Evolutionary conservation across 1,284 basidiomycete genomes (phyloP), one percentile per base, ranked within the genome.

Genomic region (Lignosus rhinocerotis): DNA sequence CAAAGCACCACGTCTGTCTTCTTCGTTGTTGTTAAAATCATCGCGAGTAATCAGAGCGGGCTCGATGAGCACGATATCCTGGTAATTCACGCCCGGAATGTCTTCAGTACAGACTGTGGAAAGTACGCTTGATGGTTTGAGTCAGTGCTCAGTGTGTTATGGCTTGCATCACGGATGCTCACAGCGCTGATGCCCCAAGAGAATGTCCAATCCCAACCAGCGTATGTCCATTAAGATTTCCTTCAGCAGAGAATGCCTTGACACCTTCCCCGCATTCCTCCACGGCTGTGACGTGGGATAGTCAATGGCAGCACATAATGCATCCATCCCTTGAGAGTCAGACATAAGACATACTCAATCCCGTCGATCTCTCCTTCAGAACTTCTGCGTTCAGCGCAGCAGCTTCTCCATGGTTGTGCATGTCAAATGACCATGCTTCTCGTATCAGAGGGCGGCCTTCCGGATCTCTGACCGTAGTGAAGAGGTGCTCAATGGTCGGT

Each of bases 391-490:
- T 72, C 39, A 67, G 30, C 4, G 61, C 55, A 3, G 65, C 69
- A 1, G 68, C 65, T 32, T 71, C 69, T 16, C 70, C 70, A 33
- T 70, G 69, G 49, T 62, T 70, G n/a, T 65, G 69, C 59, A 66
- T 69, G 34, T 72, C 70, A 30, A 72, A 58, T 6, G 67, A 63
- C 71, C 71, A 72, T 4, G 67, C 70, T 53, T 72, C 71, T 36
- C 69, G 67, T n/a, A 72, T 64, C n/a, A 60, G 8, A 16, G 52
- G 39, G n/a, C 8, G 34, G 46, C 21, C 44, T 16, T 14, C 54
- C 51, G 14, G 62, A 44, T 25, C 30, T 16, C 9, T 25, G 44
- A 25, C 19, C 7, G 33, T 46, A 25, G 62, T 52, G 51, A 68
- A 66, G 1, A 71, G 52, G 7, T 47, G 42, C 4, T 62, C 45